phyloP scores from a whole-genome alignment of 208 protist species.

The Blechomonas ayalai region DNA sequence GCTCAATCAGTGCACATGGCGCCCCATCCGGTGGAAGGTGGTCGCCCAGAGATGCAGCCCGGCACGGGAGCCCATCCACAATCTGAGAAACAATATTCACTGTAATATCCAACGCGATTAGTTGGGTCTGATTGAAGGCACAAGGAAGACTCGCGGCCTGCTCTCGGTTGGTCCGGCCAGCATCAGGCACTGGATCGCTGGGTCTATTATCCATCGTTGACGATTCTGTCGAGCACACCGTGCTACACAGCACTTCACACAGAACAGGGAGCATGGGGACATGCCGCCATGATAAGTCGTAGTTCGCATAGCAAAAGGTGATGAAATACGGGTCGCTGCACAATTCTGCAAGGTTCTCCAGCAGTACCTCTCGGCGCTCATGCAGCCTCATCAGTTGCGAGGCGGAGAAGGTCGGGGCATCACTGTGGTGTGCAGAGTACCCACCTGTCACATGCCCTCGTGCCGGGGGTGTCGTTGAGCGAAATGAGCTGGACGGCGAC shows the following conservation, averaged over 20 bases:
- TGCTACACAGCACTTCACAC: slow-evolving; percentile 62
- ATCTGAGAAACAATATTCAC: slow-evolving; percentile 25
- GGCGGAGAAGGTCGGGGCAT: slow-evolving; percentile 12
- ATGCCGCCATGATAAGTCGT: slow-evolving; percentile 81
- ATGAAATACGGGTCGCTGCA: slow-evolving; percentile 60
- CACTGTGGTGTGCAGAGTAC: neutral
- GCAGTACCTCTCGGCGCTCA: slow-evolving; percentile 70
- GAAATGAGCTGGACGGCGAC: no score
- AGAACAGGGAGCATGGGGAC: slow-evolving; percentile 52
- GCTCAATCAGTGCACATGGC: slow-evolving; percentile 4
- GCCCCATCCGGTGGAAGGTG: slow-evolving; percentile 1
- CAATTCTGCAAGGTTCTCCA: slow-evolving; percentile 84
- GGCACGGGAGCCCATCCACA: slow-evolving; percentile 9
- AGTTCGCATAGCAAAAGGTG: slow-evolving; percentile 76
- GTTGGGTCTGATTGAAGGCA: slow-evolving; percentile 12
- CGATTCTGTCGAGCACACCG: no score
- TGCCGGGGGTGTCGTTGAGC: no score
- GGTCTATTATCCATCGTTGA: no score
- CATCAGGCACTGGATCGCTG: no score
- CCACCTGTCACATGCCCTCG: no score
- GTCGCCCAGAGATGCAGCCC: slow-evolving; percentile 2
- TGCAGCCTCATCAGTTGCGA: slow-evolving; percentile 27
- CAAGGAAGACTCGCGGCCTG: no score
- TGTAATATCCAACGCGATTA: slow-evolving; percentile 15
- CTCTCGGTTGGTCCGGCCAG: no score